Evolutionary conservation across 2,329 filamentous ascomycete species (phyloP), one percentile per base, ranked within the genome.

Genomic region (Aspergillus sp.): DNA sequence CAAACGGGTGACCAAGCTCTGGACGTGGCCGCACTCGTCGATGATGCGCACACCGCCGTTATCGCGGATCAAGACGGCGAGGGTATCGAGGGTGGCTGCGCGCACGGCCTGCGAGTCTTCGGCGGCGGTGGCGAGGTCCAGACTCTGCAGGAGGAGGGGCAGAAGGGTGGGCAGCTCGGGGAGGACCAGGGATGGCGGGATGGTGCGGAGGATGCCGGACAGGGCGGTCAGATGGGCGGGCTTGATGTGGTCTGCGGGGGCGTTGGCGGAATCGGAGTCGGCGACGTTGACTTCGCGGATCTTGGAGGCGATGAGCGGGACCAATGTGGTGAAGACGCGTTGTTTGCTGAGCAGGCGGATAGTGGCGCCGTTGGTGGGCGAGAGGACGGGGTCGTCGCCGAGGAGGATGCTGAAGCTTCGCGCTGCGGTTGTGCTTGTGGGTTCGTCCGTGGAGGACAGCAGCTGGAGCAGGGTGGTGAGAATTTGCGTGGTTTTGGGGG

Each of bases 321-420:
- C 74, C 4, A 84, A 73, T 14, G 82, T 79, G 26, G 77, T 78
- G 69, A 88, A 87, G 38, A 81, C 76, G 55, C 82, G 83, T 61
- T 88, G 85, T 62, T 84, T 85, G 58, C 82, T 79, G 2, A 88
- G 73, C 3, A 83, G 75, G 3, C 84, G 81, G 35, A 87, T 79
- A 16, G 78, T 76, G 54, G 83, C 85, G 55, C 83, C 79, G 59
- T 87, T 87, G 35, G 77, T 70, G 54, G 81, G 78, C 11, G 76
- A 82, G 33, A 88, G 70, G 19, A 87, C 72, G 55, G 85, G 82
- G 58, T 86, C 83, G 2, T 82, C 77, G 22, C 81, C 74, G 4
- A 87, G 75, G 3, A 88, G 75, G 8, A 80, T 79, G 13, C 77
- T 69, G 60, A 88, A 87, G 22, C 81, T 79, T 45, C 78, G 77